Conservation (phyloP, 805 yeast genomes). For the Pichia ethanolica region DNA sequence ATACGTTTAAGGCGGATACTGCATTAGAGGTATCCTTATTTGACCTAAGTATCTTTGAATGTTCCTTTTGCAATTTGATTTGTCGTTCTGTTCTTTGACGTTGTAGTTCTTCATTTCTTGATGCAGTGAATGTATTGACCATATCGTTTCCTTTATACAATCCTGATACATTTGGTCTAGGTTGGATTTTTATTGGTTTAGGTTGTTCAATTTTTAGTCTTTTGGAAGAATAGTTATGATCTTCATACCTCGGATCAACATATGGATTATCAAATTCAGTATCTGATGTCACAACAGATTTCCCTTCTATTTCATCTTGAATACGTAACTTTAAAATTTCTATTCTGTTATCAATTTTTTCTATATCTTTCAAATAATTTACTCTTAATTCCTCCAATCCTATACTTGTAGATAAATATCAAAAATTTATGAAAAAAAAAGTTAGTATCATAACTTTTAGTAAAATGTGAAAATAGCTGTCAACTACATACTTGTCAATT, state of each 20-base stretch:
- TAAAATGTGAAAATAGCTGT: too few species aligned
- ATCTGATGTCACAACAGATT: slow-evolving; percentile 4
- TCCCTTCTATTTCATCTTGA: not conserved
- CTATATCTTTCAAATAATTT: not conserved
- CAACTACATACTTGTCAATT: too few species aligned
- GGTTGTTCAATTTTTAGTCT: not conserved
- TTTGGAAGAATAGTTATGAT: not conserved
- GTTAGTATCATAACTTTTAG: too few species aligned
- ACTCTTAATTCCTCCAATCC: not conserved
- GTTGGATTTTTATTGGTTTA: not conserved
- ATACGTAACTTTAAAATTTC: not conserved
- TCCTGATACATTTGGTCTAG: not conserved
- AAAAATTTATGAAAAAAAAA: too few species aligned
- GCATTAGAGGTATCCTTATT: not conserved
- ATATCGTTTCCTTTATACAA: slow-evolving; percentile 1
- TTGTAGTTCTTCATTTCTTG: slow-evolving; percentile 1
- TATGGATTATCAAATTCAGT: slow-evolving; percentile 6
- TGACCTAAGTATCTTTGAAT: not conserved
- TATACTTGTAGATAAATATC: not conserved
- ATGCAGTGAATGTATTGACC: not conserved
- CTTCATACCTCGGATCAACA: slow-evolving; percentile 5
- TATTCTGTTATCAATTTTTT: not conserved
- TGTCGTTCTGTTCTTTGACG: not conserved
- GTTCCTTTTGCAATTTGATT: not conserved
- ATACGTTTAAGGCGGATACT: not conserved